Base-by-base conservation (phyloP, 192 early-diverging fungal genomes). In the Backusella australiensis region DNA sequence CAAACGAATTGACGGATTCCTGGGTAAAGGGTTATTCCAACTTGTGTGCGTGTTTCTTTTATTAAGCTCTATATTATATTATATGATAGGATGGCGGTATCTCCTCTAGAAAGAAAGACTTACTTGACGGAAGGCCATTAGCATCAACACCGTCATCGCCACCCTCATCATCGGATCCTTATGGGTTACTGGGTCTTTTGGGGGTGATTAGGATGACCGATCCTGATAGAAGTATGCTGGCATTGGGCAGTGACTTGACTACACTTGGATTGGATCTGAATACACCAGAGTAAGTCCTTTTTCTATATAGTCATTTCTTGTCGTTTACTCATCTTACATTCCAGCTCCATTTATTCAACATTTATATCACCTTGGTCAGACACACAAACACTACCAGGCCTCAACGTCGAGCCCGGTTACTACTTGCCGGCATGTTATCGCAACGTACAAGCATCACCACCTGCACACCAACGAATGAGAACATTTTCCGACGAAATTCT, bases 311-410 rank as follows among this genome's bases (percentile, higher is more conserved):
- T n/a, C 34, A 65, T 23, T 71, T 15, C 19, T n/a, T 38, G 34
- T 29, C 34, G 2, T 14, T 7, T 72, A 36, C 15, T 44, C 77
- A 34, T 69, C 8, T 4, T 23, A 8, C 4, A 53, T 23, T n/a
- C 19, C 73, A 59, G 76, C 39, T 74, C 94, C 5, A 84, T 99
- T 53, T 94, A 96, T 77, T 87, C 95, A 59, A 94, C 94, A 38
- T 96, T 98, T 81, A 91, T 91, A 66, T 94, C 94, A 34, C 96
- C 96, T 29, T 99, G 95, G 90, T 85, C 94, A 23, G 94, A 97
- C 72, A 86, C 89, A 52, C 85, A 82, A 77, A 90, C 86, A 46
- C 84, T 83, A 38, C 88, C 82, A 42, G 92, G 86, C 44, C 72
- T 89, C 35, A 77, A 83, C 71, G 89, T 93, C 19, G 94, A 97